Conservation (phyloP, 2,329 filamentous ascomycete species). For the Aspergillus quadricinctus region DNA sequence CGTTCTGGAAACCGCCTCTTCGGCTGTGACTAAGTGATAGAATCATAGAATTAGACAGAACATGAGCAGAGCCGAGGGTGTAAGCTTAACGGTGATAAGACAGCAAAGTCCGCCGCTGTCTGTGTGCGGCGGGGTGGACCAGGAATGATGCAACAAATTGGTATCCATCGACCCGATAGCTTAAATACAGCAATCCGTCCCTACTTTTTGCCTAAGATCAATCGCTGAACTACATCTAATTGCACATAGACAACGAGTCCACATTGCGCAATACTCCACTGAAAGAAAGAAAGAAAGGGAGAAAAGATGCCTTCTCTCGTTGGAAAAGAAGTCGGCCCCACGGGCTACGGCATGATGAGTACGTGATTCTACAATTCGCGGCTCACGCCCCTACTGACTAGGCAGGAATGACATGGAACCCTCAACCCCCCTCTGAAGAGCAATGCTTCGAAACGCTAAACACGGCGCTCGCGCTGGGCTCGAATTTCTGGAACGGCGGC, state of each 20-base stretch:
- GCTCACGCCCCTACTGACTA: conserved; percentile 2
- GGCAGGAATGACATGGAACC: conserved; percentile 34
- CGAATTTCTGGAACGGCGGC: conserved; percentile 58
- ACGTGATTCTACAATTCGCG: conserved; percentile 23
- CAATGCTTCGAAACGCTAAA: conserved; percentile 51
- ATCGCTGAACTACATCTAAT: background rate
- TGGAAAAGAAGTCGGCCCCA: conserved; percentile 41
- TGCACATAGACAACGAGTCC: background rate
- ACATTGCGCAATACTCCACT: too few relatives aligned
- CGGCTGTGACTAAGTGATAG: background rate
- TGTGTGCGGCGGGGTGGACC: too few relatives aligned
- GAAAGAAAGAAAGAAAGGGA: background rate
- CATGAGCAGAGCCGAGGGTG: background rate
- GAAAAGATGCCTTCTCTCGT: conserved; percentile 27
- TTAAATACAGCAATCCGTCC: background rate
- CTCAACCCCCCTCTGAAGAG: conserved; percentile 23
- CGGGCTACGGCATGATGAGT: conserved; percentile 56
- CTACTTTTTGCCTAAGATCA: background rate
- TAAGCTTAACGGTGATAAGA: background rate
- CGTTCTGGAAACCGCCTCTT: background rate
- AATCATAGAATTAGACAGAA: background rate
- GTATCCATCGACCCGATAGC: background rate
- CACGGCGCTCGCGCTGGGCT: conserved; percentile 46
- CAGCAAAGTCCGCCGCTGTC: background rate
- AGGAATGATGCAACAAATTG: background rate